Evolutionary conservation across 73 alveolate genomes (phyloP).

Genomic region (Stentor roeselii): DNA sequence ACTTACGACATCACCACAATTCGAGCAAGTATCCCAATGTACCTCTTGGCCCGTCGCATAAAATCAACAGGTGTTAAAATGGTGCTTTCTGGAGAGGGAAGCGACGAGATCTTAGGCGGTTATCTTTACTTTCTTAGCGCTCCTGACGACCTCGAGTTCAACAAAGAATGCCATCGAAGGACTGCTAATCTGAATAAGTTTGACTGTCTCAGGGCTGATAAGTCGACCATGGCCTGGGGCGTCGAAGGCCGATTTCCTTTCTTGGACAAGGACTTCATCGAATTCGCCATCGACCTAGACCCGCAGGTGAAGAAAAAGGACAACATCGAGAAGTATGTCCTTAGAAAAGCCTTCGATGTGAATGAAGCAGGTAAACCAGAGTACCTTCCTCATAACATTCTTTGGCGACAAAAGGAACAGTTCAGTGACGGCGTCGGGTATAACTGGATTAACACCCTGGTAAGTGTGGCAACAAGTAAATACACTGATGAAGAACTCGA

Average conservation of each 20-base stretch:
- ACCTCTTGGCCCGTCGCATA: conserved; percentile 72
- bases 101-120: conserved; percentile 62
- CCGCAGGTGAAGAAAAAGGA: conserved; percentile 50
- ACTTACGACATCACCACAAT: conserved; percentile 78
- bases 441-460: conserved; percentile 75
- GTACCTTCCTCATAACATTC: conserved; percentile 67
- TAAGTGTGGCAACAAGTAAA: conserved; percentile 34
- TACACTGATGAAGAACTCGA: conserved; percentile 53
- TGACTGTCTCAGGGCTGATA: conserved; percentile 53
- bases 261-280: conserved; percentile 70
- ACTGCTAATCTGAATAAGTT: conserved; percentile 33
- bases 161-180: conserved; percentile 28
- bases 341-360: conserved; percentile 72
- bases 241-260: conserved; percentile 79
- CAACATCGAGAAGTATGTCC: conserved; percentile 50
- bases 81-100: conserved; percentile 4
- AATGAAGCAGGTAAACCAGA: conserved; percentile 35
- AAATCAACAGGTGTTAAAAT: conserved; percentile 29
- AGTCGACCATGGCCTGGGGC: conserved; percentile 54
- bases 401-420: conserved; percentile 84
- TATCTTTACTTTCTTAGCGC: conserved; percentile 82
- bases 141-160: conserved; percentile 55
- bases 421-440: conserved; percentile 89
- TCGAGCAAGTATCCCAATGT: conserved; percentile 90
- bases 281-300: conserved; percentile 37